Evolutionary conservation across 257 asterid species (phyloP), one percentile per base, ranked within the genome.

Genomic region (Scutellaria galericulata): DNA sequence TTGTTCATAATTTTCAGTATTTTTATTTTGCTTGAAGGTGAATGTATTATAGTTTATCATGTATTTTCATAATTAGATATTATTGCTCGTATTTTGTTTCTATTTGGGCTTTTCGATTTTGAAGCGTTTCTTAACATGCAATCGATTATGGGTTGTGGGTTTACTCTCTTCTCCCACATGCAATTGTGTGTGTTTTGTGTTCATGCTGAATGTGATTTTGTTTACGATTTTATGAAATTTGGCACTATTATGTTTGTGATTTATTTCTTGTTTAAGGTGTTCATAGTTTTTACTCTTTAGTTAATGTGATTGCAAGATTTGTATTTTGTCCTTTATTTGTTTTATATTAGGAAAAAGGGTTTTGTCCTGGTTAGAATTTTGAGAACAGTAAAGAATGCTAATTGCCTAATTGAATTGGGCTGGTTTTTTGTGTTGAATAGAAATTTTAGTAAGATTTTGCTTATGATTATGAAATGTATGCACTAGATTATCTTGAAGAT

Each of bases 111-210:
- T 9, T 51, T 10, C 53, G 37, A 54, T 14, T 44, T 62, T 54
- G 42, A 42, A 9, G 42, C 41, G 71, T 31, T 45, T 70, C 46
- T 63, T 45, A 11, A 14, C 73, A 63, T 64, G 60, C 62, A 45
- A 24, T 62, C 6, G n/a, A 41, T 45, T 41, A 9, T 45, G 13
- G 40, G 22, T 57, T 64, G 1, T 71, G 57, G 72, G 61, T 6
- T 54, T 35, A 8, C 47, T 35, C 9, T 31, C 53, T 44, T 27
- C 14, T 41, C 58, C 31, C 13, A 24, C 64, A 7, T 68, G 71
- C 66, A 27, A 54, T 41, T 64, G 31, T 41, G 44, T 5, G 12
- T 40, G 35, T 55, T 31, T 2, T 31, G 5, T 31, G 27, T 31
- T 31, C 37, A 2, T 31, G 37, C 5, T 31, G 37, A 31, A 31